Evolutionary conservation across 768 basidiomycete genomes (phyloP).

Genomic region (Tremella fuciformis): DNA sequence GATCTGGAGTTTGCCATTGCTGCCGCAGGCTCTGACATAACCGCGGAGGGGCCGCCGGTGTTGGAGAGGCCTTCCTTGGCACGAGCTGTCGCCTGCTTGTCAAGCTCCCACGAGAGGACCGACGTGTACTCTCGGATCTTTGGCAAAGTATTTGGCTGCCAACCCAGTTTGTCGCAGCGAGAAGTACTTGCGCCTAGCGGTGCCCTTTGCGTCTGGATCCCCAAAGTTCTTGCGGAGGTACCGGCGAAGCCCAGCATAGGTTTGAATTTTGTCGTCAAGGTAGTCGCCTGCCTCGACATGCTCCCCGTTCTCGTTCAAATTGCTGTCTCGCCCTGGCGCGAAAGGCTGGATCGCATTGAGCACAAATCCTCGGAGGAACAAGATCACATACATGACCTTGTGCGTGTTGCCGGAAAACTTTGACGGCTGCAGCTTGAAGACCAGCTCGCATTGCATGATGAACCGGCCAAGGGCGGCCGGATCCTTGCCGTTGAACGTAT

Average conservation of each 20-base stretch:
- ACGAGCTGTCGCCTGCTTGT: not conserved
- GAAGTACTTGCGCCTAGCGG: constrained; percentile 13
- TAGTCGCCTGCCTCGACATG: not conserved
- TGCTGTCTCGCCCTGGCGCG: too few species aligned
- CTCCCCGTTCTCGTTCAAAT: not conserved
- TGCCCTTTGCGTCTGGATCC: constrained; percentile 25
- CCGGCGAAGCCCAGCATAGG: not conserved
- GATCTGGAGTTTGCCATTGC: too few species aligned
- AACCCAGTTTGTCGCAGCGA: constrained; percentile 17
- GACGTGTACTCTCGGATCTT: constrained; percentile 11
- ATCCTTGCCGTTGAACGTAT: constrained; percentile 7
- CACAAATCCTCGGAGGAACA: constrained; percentile 12
- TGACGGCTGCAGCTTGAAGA: constrained; percentile 16
- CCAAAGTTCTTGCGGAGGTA: constrained; percentile 18
- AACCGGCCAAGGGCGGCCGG: constrained; percentile 4
- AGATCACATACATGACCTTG: constrained; percentile 20
- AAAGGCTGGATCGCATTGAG: constrained; percentile 13
- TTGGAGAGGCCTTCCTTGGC: too few species aligned
- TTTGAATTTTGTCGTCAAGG: not conserved
- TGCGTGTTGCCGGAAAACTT: constrained; percentile 8
- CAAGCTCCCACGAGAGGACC: constrained; percentile 11
- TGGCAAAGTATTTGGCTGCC: constrained; percentile 20
- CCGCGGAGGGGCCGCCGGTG: too few species aligned
- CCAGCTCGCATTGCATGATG: constrained; percentile 13
- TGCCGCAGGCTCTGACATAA: too few species aligned